A percentile compares a stretch with the other conserved stretches of the same genome.
phyloP scores from a whole-genome alignment of 352 stramenopile genomes.

The Elongisporangium prolatum region DNA sequence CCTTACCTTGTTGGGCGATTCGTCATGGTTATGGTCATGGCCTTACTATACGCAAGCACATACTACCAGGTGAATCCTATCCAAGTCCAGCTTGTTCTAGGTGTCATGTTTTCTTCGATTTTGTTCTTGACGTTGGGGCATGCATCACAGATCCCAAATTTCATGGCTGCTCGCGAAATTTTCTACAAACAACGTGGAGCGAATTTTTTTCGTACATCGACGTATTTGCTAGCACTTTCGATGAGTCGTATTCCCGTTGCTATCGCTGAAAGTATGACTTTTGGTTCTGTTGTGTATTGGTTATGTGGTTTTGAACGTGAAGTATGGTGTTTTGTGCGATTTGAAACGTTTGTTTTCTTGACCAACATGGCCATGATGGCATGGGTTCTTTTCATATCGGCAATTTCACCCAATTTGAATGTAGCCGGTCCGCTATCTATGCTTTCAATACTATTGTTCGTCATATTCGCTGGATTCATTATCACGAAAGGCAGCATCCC shows the following conservation, averaged over 20 bases:
- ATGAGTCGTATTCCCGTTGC: constrained; percentile 28
- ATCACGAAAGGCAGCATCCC: constrained; percentile 26
- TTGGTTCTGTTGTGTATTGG: constrained; percentile 79
- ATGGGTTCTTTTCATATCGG: constrained; percentile 37
- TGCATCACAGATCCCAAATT: constrained; percentile 57
- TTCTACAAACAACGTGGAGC: constrained; percentile 82
- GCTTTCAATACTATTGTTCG: constrained; percentile 21
- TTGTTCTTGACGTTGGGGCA: constrained; percentile 74
- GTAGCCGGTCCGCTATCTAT: constrained; percentile 29
- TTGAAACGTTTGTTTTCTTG: constrained; percentile 35
- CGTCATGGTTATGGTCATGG: constrained; percentile 14
- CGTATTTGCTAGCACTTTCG: constrained; percentile 54
- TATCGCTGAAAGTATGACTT: constrained; percentile 61
- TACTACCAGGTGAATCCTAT: constrained; percentile 18
- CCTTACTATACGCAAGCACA: constrained; percentile 12
- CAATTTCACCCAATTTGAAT: constrained; percentile 22
- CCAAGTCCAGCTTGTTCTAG: constrained; percentile 18
- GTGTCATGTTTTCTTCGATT: constrained; percentile 67
- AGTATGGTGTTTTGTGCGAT: constrained; percentile 26
- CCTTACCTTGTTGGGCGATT: constrained; percentile 4
- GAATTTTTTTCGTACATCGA: constrained; percentile 72
- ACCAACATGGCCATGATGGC: constrained; percentile 38
- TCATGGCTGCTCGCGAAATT: constrained; percentile 54
- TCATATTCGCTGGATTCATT: constrained; percentile 40
- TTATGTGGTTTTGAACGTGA: constrained; percentile 54